Base-by-base conservation (phyloP, 2,329 filamentous ascomycete genomes). In the Sarocladium kiliense region DNA sequence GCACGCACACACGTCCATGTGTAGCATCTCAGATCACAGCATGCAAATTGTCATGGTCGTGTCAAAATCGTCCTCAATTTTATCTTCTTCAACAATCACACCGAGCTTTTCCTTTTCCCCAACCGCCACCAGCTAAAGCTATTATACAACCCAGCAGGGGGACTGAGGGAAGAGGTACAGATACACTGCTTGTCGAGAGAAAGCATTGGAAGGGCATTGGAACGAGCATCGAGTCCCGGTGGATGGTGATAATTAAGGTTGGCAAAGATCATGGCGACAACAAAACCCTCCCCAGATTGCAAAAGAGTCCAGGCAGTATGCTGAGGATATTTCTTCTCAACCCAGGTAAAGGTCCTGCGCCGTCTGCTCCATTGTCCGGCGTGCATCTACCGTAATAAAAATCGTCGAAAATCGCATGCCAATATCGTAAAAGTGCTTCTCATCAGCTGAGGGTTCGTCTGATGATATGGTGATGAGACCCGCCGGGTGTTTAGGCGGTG, bases 381-480 rank as follows among this genome's bases (percentile, higher is more conserved):
- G 59, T 66, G 59, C 64, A 65, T 68, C 62, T 68, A 66, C 66
- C 64, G 61, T 71, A 71, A 68, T 63, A 68, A 62, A n/a, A 71
- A 70, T 70, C 64, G 65, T 71, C 64, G 60, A 59, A 66, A 72
- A 67, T 69, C 67, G 68, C 66, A 63, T 70, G 65, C 66, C 69
- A 53, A 71, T 68, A 70, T 71, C 66, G 63, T 71, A 68, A 71
- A 60, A 64, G 62, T 66, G 61, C 14, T 61, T 69, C 65, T 63
- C 66, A 61, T 61, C 57, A 63, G 58, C 56, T 53, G 60, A 18
- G 30, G 26, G 27, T 21, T 23, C 14, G 11, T 14, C 47, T 51
- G 47, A 51, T 51, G 47, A 19, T 34, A 5, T 21, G 6, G 14
- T 32, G 7, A 51, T 51, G 30, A 10, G 27, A 23, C 14, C 47